Base-by-base conservation (phyloP, 768 basidiomycete species). In the Boletus rubescentipes region DNA sequence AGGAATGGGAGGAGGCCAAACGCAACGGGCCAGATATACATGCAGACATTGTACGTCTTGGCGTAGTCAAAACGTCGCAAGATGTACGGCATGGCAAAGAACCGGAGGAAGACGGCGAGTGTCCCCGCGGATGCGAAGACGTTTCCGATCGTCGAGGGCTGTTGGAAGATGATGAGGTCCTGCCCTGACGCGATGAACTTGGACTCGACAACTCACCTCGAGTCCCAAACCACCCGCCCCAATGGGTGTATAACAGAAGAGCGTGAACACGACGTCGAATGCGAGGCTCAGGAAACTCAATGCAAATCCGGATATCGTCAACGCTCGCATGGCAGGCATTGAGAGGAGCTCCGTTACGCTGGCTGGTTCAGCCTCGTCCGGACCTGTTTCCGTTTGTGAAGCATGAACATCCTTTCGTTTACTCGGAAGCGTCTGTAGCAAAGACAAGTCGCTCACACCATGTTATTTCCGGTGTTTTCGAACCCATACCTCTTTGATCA, bases 241-340 rank as follows among this genome's bases (percentile, higher is more conserved):
- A 14, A 86, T 64, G 12, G 82, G 74, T 6, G 86, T 80, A 61
- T 84, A 88, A 55, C 81, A 84, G 60, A 83, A 83, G 16, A 87
- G 75, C 5, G 83, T 79, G 57, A 87, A 85, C 3, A 85, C 77
- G 5, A 82, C 81, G 49, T 86, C 83, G 59, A 84, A 87, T 2
- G 77, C 77, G 0, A 80, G 80, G 14, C 75, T 73, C 55, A 79
- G 72, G 67, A 83, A 84, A 46, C 72, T 74, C n/a, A 85, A 66
- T 2, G 75, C 76, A 46, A 73, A 76, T 9, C 77, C 79, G n/a
- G 83, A 85, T 11, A 77, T 59, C 35, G 79, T 79, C 34, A 85
- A 61, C 3, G 78, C 76, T 2, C 76, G 77, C 53, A 85, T 77
- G 41, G 79, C 70, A 2, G 83, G 82, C 36, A 78, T 76, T 8